A percentile compares a stretch with the other conserved stretches of the same genome.
These are phyloP conservation scores for Fibroporia radiculosa DNA, from an alignment of 768 basidiomycete species.

Conservation along the genomic window DNA sequence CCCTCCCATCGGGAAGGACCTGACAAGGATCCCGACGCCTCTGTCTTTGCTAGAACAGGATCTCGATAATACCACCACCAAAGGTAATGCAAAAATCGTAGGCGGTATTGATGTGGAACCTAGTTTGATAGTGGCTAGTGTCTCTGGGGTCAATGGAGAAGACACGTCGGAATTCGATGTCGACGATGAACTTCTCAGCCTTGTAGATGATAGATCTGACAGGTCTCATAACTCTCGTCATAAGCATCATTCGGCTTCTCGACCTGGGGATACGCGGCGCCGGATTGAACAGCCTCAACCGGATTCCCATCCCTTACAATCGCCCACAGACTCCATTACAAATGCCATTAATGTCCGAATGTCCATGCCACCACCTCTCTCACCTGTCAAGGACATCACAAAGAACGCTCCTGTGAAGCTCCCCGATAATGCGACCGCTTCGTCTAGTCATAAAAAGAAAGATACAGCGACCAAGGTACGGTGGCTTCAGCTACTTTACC, in stretches of 20 bases:
- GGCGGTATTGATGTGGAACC: conserved; percentile 26
- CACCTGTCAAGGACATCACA: conserved; percentile 2
- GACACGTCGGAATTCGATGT: conserved; percentile 42
- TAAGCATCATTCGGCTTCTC: background rate
- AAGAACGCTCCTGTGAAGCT: conserved; percentile 5
- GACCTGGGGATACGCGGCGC: background rate
- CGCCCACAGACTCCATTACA: conserved; percentile 10
- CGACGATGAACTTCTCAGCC: conserved; percentile 58
- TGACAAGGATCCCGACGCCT: conserved; percentile 14
- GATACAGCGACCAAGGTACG: conserved; percentile 19
- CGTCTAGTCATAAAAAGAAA: conserved; percentile 14
- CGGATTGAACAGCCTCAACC: too few species aligned
- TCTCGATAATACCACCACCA: conserved; percentile 3
- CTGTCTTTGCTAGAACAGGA: conserved; percentile 14
- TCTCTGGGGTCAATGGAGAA: conserved; percentile 12
- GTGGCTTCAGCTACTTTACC: background rate
- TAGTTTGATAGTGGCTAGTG: conserved; percentile 22
- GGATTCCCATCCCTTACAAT: too few species aligned
- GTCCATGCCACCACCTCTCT: conserved; percentile 51
- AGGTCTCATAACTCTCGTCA: conserved; percentile 3
- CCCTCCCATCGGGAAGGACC: conserved; percentile 2
- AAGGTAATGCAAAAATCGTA: background rate
- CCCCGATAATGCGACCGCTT: conserved; percentile 7
- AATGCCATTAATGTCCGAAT: conserved; percentile 30
- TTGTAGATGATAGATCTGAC: conserved; percentile 49